Base-by-base conservation (phyloP, 1,284 basidiomycete genomes). In the Inonotus hispidus region DNA sequence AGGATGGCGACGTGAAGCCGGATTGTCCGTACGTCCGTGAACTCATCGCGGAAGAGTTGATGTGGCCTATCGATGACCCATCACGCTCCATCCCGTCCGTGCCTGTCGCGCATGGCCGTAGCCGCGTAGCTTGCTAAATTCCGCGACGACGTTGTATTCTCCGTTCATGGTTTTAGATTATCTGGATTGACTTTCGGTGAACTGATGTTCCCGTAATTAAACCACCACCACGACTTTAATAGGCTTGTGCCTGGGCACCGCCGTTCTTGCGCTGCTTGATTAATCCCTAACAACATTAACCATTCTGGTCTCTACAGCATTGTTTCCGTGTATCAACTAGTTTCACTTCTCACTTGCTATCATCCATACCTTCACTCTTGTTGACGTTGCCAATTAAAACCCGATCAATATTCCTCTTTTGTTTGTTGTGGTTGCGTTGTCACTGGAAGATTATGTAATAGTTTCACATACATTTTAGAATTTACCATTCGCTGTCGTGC, bases 21-120 rank as follows among this genome's bases (percentile, higher is more conserved):
- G 63, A 64, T 41, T 61, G 63, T 43, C 59, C 59, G 16, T 64
- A 64, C 23, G 59, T 64, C 29, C 63, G 63, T 16, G 63, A 64
- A 45, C 54, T 64, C 45, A 60, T 64, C 41, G 41, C 54, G 16
- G 63, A 64, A 47, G 63, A 64, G 59, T 59, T 64, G 32, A 64
- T 64, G 63, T 64, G 63, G 63, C 63, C 63, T 1, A 61, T 61
- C 38, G 63, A 61, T 32, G 63, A 64, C 35, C 59, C 59, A 13
- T 55, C 61, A 7, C 63, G 63, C 23, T 56, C 62, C 16, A 60
- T 63, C 23, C 60, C 60, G 25, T 54, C 60, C 32, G 53, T 58
- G 32, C 38, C 60, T 38, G 56, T 50, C 16, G 35, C 56, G 35
- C 21, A 52, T 39, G 43, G 62, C n/a, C 32, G 60, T n/a, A 58